Base-by-base conservation (phyloP, 2,329 filamentous ascomycete genomes). In the Fusarium subtropicale region DNA sequence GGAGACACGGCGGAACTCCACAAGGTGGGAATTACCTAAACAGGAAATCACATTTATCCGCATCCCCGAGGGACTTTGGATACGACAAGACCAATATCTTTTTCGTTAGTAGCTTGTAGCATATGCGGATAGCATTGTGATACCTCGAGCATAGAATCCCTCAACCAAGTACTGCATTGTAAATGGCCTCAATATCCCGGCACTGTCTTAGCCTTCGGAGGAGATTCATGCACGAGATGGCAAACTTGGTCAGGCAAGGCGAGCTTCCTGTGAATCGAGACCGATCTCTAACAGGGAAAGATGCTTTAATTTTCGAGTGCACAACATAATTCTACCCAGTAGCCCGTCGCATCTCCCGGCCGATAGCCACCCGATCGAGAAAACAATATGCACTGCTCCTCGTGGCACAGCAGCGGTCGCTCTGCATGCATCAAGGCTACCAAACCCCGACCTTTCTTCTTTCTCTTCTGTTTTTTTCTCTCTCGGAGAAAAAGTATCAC, bases 321-420 rank as follows among this genome's bases (percentile, higher is more conserved):
- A 70, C 66, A 33, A 15, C 58, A 60, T 70, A 18, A 33, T 42
- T 44, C 33, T 16, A 56, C 48, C 51, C 50, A 64, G 38, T 28
- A 28, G 33, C 44, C 54, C 58, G 46, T 50, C 33, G 45, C 33
- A 50, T 52, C 36, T 24, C 50, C 45, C 20, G 28, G 22, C 28
- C 47, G 42, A 47, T 57, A 48, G 39, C 13, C 41, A 56, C 52
- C 56, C 58, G 45, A 47, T 50, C 60, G 31, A 48, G 26, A 30
- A 48, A 44, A 42, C 34, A 39, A 42, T 28, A 48, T 66, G 36
- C 51, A 54, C 28, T 22, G 26, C 11, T 53, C 67, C 28, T 66
- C 62, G 64, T 57, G 57, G 64, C 69, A 65, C 57, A 53, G 66
- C 64, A 60, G 63, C 60, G 53, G 52, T 59, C 60, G 67, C 34